These are phyloP conservation scores for Phytophthora pisi DNA, from an alignment of 352 stramenopile species.

Conservation along the genomic window DNA sequence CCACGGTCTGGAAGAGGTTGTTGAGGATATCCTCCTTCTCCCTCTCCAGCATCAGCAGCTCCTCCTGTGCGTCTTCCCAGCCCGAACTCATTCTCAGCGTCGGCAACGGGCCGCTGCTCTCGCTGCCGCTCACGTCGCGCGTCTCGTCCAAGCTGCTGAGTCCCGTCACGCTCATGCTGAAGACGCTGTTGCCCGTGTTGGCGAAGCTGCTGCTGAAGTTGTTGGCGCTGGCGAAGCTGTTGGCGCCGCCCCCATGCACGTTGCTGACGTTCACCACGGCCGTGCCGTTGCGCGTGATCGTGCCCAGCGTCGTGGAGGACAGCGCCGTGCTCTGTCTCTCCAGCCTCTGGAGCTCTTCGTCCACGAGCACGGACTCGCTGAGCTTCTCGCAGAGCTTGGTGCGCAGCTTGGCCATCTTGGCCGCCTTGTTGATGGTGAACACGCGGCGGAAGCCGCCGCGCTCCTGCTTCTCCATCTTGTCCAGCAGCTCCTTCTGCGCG, in stretches of 20 bases:
- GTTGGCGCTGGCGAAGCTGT: conserved; percentile 6
- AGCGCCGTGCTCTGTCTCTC: conserved; percentile 72
- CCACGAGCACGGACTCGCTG: conserved; percentile 63
- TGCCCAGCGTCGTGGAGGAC: conserved; percentile 60
- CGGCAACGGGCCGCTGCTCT: conserved; percentile 35
- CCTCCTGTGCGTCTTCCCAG: conserved; percentile 58
- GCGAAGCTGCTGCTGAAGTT: conserved; percentile 27
- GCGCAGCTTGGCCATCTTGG: conserved; percentile 77
- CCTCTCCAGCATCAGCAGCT: conserved; percentile 63
- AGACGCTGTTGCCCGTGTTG: conserved; percentile 28
- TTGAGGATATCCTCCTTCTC: conserved; percentile 79
- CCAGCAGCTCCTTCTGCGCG: conserved; percentile 79
- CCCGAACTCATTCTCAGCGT: conserved; percentile 38
- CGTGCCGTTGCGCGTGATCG: conserved; percentile 40
- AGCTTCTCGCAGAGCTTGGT: conserved; percentile 77
- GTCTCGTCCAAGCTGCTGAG: conserved; percentile 35
- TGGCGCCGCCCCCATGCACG: conserved; percentile 25
- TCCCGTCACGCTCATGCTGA: conserved; percentile 28
- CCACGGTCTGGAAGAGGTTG: conserved; percentile 62
- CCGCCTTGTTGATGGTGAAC: conserved; percentile 72
- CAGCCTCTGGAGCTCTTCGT: conserved; percentile 69
- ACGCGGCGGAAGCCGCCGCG: conserved; percentile 64
- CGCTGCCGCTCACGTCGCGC: conserved; percentile 36
- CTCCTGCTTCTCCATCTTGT: conserved; percentile 84
- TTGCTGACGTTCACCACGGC: conserved; percentile 45